Evolutionary conservation across 345 rosid genomes (phyloP).

Genomic region (Eucalyptus polyanthemos): DNA sequence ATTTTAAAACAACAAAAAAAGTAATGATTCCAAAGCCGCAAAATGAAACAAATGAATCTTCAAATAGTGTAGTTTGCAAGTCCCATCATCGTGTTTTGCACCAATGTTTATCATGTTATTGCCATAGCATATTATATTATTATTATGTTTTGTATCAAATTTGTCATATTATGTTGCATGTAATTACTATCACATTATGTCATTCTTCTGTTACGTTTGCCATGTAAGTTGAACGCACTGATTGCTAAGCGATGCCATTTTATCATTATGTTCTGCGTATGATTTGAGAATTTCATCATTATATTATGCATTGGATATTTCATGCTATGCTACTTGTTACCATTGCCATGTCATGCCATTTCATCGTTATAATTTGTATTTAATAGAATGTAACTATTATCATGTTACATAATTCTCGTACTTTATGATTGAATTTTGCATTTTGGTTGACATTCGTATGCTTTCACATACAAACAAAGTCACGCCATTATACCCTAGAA

Average conservation of each 20-base stretch:
- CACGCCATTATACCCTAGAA: background rate
- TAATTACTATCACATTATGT: background rate
- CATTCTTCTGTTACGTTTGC: too few species aligned
- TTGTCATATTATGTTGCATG: too few species aligned
- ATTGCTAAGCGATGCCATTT: rapidly evolving
- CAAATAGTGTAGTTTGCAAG: background rate
- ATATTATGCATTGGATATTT: too few species aligned
- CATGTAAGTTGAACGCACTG: background rate
- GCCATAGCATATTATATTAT: background rate
- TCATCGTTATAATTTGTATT: too few species aligned
- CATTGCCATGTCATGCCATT: background rate
- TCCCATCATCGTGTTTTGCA: background rate
- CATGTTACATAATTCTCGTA: background rate
- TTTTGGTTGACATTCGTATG: background rate
- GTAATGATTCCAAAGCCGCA: background rate
- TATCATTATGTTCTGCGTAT: too few species aligned
- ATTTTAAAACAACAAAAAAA: too few species aligned
- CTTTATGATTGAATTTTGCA: background rate
- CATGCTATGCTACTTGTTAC: rapidly evolving
- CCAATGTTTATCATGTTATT: background rate
- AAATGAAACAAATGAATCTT: background rate
- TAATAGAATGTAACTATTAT: background rate
- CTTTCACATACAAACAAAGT: background rate
- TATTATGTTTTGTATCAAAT: too few species aligned
- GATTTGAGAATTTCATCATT: too few species aligned